Conservation (phyloP, 139 green algal species). For the Micractinium sp. region DNA sequence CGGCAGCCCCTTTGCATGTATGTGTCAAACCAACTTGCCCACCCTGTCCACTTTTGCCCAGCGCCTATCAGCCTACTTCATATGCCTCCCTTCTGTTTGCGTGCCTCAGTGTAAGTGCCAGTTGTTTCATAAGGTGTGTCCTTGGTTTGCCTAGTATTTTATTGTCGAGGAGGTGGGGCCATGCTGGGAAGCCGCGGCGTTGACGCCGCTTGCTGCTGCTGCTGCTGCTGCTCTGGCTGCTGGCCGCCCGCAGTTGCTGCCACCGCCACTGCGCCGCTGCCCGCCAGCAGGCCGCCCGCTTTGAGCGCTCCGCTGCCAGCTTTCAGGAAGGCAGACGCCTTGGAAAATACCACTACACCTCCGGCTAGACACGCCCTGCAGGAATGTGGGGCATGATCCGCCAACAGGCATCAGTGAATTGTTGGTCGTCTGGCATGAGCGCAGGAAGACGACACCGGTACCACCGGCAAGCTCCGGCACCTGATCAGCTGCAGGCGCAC, state of each 20-base stretch:
- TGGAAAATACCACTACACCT: conserved; percentile 36
- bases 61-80: no score
- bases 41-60: no score
- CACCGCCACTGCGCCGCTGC: not conserved
- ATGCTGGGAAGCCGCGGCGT: conserved; percentile 13
- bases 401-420: no score
- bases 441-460: no score
- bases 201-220: not conserved
- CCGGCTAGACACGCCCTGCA: conserved; percentile 43
- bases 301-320: conserved; percentile 30
- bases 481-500: not conserved
- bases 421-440: no score
- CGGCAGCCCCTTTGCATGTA: not conserved
- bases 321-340: conserved; percentile 39
- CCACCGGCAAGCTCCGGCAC: no score
- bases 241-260: not conserved
- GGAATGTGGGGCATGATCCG: no score
- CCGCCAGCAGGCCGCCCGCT: conserved; percentile 3
- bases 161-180: not conserved
- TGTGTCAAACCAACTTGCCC: not conserved
- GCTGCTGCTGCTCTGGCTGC: not conserved
- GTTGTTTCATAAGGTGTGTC: not conserved
- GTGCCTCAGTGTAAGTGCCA: no score
- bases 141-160: not conserved
- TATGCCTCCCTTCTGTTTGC: no score